Conservation (phyloP, 2,329 filamentous ascomycete species). For the Ambrosiella xylebori region DNA sequence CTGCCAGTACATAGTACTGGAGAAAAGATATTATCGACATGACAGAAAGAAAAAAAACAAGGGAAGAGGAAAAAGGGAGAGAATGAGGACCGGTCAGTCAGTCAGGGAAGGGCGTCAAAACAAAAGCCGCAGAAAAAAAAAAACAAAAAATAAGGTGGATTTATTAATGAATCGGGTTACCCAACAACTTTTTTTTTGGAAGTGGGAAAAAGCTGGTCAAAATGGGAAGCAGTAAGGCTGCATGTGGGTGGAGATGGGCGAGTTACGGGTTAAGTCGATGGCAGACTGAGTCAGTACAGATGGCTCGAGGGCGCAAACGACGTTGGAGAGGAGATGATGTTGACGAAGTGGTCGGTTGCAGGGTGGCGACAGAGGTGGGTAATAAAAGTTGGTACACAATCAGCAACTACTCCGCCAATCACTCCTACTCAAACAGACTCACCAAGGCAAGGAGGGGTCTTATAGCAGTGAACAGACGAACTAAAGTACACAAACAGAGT, state of each 20-base stretch:
- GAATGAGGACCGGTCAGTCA: not conserved
- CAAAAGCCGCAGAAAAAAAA: not conserved
- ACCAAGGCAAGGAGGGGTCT: too few species aligned
- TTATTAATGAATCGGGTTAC: not conserved
- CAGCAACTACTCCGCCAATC: too few species aligned
- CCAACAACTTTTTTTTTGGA: not conserved
- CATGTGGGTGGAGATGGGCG: not conserved
- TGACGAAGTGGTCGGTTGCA: not conserved
- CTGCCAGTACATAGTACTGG: constrained; percentile 33
- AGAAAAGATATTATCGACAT: constrained; percentile 25
- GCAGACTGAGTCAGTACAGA: not conserved
- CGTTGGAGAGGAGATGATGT: constrained; percentile 1
- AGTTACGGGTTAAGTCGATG: not conserved
- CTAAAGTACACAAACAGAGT: too few species aligned
- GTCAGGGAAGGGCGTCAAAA: not conserved
- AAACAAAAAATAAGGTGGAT: not conserved
- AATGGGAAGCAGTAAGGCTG: not conserved
- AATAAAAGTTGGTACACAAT: too few species aligned
- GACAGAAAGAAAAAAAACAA: constrained; percentile 17
- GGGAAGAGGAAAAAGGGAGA: not conserved
- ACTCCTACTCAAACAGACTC: too few species aligned
- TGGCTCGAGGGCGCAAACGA: not conserved
- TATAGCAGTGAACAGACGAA: too few species aligned
- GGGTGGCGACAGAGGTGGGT: too few species aligned
- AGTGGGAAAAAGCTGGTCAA: not conserved